A percentile compares a stretch with the other conserved stretches of the same genome.
phyloP scores from a whole-genome alignment of 805 yeast genomes.

The Teunomyces stri region DNA sequence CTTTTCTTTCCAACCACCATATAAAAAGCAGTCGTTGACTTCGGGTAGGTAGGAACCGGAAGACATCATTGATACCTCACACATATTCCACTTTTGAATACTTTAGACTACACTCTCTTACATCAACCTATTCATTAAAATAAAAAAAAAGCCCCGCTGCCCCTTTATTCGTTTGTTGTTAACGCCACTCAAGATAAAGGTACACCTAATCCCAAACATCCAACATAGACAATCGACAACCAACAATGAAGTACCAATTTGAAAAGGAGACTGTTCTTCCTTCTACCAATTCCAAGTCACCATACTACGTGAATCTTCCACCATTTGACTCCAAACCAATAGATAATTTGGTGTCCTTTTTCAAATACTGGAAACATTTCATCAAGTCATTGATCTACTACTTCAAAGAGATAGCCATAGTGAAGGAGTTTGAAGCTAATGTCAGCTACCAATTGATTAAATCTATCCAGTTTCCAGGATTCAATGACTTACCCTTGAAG shows the following conservation, averaged over 20 bases:
- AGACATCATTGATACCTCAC: neutral
- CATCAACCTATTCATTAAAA: neutral
- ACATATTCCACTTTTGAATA: neutral
- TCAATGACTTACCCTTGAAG: slow-evolving; percentile 37
- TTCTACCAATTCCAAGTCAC: slow-evolving; percentile 31
- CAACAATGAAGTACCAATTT: slow-evolving; percentile 2
- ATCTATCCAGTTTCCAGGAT: slow-evolving; percentile 42
- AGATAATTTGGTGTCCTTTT: slow-evolving; percentile 34
- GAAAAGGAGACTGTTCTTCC: slow-evolving; percentile 24
- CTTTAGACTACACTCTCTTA: neutral
- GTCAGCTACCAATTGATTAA: slow-evolving; percentile 36
- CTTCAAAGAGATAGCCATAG: slow-evolving; percentile 43
- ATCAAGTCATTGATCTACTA: slow-evolving; percentile 37
- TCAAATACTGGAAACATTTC: slow-evolving; percentile 41
- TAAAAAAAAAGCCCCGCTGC: neutral
- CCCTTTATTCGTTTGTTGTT: neutral
- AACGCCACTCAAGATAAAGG: neutral
- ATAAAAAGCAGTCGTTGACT: neutral
- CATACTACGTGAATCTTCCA: slow-evolving; percentile 41
- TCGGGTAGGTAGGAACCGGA: neutral
- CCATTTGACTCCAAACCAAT: slow-evolving; percentile 37
- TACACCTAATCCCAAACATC: neutral
- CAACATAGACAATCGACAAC: neutral
- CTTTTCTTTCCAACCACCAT: neutral
- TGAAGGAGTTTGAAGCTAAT: slow-evolving; percentile 42